Base-by-base conservation (phyloP, 768 basidiomycete species). In the Agaricus sinodeliciosus region DNA sequence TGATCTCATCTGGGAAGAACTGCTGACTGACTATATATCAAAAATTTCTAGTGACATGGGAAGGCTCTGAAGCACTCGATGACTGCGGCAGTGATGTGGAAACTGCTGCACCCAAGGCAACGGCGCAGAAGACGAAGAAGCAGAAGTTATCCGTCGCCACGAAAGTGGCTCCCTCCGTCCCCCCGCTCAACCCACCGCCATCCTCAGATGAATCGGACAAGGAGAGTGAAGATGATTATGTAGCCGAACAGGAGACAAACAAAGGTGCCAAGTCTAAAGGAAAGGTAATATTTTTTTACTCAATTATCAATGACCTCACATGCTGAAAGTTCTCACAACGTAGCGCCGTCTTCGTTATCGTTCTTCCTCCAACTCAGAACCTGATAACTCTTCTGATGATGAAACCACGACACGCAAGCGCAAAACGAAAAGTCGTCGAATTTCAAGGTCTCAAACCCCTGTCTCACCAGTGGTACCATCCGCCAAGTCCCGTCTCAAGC, bases 151-250 rank as follows among this genome's bases (percentile, higher is more conserved):
- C 59, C 41, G 56, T 62, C 45, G 58, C 62, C 19, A 60, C 51
- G 25, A 42, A 51, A 34, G 8, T 27, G 11, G 9, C 43, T 3
- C 18, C 42, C 27, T 36, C 28, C 31, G n/a, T 49, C 35, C 43
- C 31, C 35, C 49, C 16, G 9, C 31, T 34, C 3, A 9, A 18
- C 40, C 43, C 49, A 43, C 50, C 48, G 26, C 59, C 52, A 40
- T 48, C 52, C 37, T 49, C 69, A 18, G 75, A 77, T 16, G 78
- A 79, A 58, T 75, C 79, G 2, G 79, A 77, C 19, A 73, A 76
- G 28, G 74, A 73, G 51, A 86, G 82, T 62, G 85, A 79, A 55
- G 87, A 90, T 60, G 88, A 90, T 59, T 90, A 87, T 64, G 73
- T 86, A 45, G 81, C 70, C 44, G 78, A 77, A 56, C 63, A 67